Percentiles rank a stretch among this genome's conserved stretches.
phyloP scores from a whole-genome alignment of 805 yeast genomes.

The Wickerhamiella dianesei region DNA sequence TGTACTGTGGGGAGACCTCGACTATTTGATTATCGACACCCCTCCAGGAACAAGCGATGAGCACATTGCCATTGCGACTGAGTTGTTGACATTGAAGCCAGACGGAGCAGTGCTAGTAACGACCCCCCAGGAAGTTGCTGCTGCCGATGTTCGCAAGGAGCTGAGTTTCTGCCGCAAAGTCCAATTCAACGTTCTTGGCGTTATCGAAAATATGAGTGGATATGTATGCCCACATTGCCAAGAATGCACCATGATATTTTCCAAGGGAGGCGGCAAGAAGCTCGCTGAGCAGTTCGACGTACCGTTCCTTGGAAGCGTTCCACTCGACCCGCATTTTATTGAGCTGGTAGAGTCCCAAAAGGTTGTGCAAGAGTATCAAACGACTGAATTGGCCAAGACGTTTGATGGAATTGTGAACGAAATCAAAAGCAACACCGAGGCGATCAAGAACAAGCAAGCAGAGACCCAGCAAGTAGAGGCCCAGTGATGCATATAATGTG shows the following conservation, averaged over 20 bases:
- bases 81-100: slow-evolving; percentile 43
- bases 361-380: slow-evolving; percentile 21
- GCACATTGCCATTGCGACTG: slow-evolving; percentile 93
- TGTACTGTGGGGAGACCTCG: slow-evolving; percentile 73
- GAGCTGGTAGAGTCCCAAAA: slow-evolving; percentile 66
- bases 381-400: slow-evolving; percentile 29
- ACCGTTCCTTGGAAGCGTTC: slow-evolving; percentile 71
- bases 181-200: slow-evolving; percentile 63
- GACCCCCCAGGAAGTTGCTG: slow-evolving; percentile 87
- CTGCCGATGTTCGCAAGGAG: slow-evolving; percentile 90
- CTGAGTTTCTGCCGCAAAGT: slow-evolving; percentile 85
- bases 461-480: too few relatives aligned
- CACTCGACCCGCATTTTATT: slow-evolving; percentile 86
- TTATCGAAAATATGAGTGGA: slow-evolving; percentile 94
- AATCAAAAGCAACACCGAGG: slow-evolving; percentile 12
- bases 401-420: slow-evolving; percentile 36
- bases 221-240: slow-evolving; percentile 88
- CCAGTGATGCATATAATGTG: not conserved
- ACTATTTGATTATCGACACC: slow-evolving; percentile 79
- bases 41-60: slow-evolving; percentile 99
- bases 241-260: slow-evolving; percentile 77
- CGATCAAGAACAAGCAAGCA: slow-evolving; percentile 17
- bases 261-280: slow-evolving; percentile 78
- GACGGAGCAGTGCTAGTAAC: slow-evolving; percentile 94
- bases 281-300: slow-evolving; percentile 51